A percentile compares a stretch with the other conserved stretches of the same genome.
Evolutionary conservation across 2,329 filamentous ascomycete species (phyloP).

Genomic region (Tolypocladium cylindrosporum): DNA sequence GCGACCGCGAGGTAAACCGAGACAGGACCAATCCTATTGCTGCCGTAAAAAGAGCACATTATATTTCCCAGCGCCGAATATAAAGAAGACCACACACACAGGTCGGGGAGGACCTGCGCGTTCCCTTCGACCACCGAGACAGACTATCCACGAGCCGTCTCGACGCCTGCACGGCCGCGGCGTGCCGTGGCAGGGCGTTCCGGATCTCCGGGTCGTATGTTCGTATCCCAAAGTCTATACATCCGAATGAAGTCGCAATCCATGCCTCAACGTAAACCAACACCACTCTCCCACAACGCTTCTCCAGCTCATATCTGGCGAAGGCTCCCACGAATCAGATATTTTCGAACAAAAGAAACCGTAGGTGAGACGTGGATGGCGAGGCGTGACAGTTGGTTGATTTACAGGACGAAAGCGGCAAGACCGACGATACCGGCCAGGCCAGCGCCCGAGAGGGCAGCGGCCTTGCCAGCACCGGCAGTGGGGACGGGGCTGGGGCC

Average conservation of each 20-base stretch:
- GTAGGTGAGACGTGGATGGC: conserved; percentile 26
- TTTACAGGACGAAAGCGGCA: conserved; percentile 50
- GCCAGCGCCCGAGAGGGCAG: conserved; percentile 46
- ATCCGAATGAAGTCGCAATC: conserved; percentile 16
- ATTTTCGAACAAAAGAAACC: conserved; percentile 31
- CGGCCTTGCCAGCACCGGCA: conserved; percentile 46
- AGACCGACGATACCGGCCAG: conserved; percentile 52
- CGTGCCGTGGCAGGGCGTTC: neutral
- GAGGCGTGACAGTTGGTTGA: conserved; percentile 24
- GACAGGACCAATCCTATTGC: conserved; percentile 15
- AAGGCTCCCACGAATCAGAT: conserved; percentile 26
- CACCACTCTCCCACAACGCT: conserved; percentile 14
- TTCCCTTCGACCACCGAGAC: conserved; percentile 5
- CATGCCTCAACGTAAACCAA: conserved; percentile 16
- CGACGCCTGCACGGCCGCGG: neutral
- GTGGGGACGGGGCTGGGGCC: conserved; percentile 32
- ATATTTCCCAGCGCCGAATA: conserved; percentile 17
- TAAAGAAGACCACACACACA: conserved; percentile 16
- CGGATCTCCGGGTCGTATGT: conserved; percentile 23
- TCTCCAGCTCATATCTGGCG: conserved; percentile 27
- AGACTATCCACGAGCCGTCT: neutral
- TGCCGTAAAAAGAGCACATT: conserved; percentile 16
- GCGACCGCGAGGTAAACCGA: conserved; percentile 10
- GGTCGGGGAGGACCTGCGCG: conserved; percentile 8
- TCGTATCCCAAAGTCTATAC: conserved; percentile 26